A percentile compares a stretch with the other conserved stretches of the same genome.
These are phyloP conservation scores for Candida orba DNA, from an alignment of 805 yeast species.

Conservation along the genomic window DNA sequence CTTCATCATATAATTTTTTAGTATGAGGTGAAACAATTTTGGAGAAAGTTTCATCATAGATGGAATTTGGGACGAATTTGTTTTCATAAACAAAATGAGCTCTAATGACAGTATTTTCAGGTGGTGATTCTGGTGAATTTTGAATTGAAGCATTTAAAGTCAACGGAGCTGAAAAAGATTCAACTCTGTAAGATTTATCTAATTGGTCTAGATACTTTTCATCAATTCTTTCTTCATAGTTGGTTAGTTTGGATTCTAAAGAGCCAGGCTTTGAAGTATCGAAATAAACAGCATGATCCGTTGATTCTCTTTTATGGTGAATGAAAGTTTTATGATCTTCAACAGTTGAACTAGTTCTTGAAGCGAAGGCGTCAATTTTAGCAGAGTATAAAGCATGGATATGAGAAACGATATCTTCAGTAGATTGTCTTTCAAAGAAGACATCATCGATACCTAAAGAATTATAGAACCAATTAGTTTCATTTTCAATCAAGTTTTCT, in stretches of 20 bases:
- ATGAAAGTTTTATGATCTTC: conserved; percentile 42
- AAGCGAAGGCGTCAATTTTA: conserved; percentile 80
- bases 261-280: conserved; percentile 58
- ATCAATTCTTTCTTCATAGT: conserved; percentile 74
- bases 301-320: conserved; percentile 71
- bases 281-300: conserved; percentile 86
- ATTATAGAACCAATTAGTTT: conserved; percentile 85
- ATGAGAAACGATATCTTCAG: conserved; percentile 73
- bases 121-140: conserved; percentile 23
- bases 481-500: conserved; percentile 74
- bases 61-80: conserved; percentile 39
- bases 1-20: conserved; percentile 63
- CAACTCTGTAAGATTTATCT: conserved; percentile 55
- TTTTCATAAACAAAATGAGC: conserved; percentile 84
- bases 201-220: conserved; percentile 63
- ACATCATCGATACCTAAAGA: conserved; percentile 86
- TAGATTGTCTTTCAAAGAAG: conserved; percentile 80
- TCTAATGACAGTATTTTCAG: conserved; percentile 40
- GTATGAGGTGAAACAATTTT: conserved; percentile 76
- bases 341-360: conserved; percentile 23
- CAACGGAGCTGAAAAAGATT: conserved; percentile 67
- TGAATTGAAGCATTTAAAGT: conserved; percentile 26
- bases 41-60: conserved; percentile 74
- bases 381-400: conserved; percentile 88
- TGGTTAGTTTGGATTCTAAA: conserved; percentile 33